Conservation (phyloP, 192 early-diverging fungal species). For the Paraglomus occultum region DNA sequence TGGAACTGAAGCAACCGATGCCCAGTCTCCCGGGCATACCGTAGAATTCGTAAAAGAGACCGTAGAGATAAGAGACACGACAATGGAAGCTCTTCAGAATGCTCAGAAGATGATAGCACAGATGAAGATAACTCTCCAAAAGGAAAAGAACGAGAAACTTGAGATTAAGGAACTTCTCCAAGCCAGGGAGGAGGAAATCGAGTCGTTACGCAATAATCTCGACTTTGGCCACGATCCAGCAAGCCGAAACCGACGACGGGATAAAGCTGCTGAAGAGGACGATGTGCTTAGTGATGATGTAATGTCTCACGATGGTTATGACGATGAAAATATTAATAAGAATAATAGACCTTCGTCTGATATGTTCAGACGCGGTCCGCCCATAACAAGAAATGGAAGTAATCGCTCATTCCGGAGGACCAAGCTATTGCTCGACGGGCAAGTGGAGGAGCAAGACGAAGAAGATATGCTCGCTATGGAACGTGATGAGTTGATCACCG, state of each 20-base stretch:
- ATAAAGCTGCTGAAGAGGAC: conserved; percentile 22
- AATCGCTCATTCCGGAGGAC: conserved; percentile 6
- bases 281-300: conserved; percentile 2
- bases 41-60: no score
- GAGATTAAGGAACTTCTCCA: conserved; percentile 54
- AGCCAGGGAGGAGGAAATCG: conserved; percentile 58
- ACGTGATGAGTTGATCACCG: conserved; percentile 6
- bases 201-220: conserved; percentile 48
- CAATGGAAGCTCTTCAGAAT: conserved; percentile 39
- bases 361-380: conserved; percentile 10
- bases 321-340: conserved; percentile 11
- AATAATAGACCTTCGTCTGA: conserved; percentile 16
- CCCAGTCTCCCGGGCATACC: not conserved
- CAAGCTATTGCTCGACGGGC: conserved; percentile 12
- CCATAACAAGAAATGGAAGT: not conserved
- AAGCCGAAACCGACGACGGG: conserved; percentile 9
- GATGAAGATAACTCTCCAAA: conserved; percentile 48
- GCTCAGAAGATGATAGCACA: conserved; percentile 55
- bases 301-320: conserved; percentile 22
- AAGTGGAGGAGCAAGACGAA: conserved; percentile 28
- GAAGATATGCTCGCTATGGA: not conserved
- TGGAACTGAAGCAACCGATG: not conserved
- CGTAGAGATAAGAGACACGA: conserved; percentile 33
- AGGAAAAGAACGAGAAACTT: conserved; percentile 54
- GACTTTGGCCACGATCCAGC: conserved; percentile 29